phyloP scores from a whole-genome alignment of 805 yeast species.

The Schizosaccharomyces cryophilus region DNA sequence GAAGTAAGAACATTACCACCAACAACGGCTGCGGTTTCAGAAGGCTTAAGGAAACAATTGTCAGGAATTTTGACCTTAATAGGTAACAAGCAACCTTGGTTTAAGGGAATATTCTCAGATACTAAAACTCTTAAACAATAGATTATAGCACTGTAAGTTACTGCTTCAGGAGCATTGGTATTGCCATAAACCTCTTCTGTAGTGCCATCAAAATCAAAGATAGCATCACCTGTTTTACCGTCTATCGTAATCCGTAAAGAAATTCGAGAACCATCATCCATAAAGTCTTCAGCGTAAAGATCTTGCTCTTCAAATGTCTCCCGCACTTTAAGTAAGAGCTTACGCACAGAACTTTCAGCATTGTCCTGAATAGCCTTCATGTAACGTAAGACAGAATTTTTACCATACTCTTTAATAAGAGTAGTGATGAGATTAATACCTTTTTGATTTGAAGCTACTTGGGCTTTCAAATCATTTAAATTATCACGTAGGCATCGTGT shows the following conservation, averaged over 20 bases:
- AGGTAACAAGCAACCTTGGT: constrained; percentile 78
- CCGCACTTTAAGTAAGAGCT: constrained; percentile 23
- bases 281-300: constrained; percentile 33
- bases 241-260: constrained; percentile 28
- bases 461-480: constrained; percentile 62
- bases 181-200: constrained; percentile 76
- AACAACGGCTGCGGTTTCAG: constrained; percentile 72
- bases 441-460: constrained; percentile 67
- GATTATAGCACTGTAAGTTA: constrained; percentile 67
- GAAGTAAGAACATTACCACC: constrained; percentile 91
- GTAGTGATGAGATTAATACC: constrained; percentile 44
- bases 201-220: constrained; percentile 67
- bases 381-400: constrained; percentile 35
- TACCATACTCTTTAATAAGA: constrained; percentile 38
- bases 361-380: constrained; percentile 66
- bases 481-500: constrained; percentile 67
- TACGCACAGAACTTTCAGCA: constrained; percentile 48
- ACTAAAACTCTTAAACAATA: constrained; percentile 71
- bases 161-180: constrained; percentile 78
- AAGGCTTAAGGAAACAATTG: constrained; percentile 45
- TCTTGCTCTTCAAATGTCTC: constrained; percentile 15
- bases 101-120: constrained; percentile 68
- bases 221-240: constrained; percentile 27
- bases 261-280: constrained; percentile 66
- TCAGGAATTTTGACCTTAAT: constrained; percentile 41